These are phyloP conservation scores for Lunularia cruciata DNA, from an alignment of 225 moss, liverwort and hornwort species.

Conservation along the genomic window DNA sequence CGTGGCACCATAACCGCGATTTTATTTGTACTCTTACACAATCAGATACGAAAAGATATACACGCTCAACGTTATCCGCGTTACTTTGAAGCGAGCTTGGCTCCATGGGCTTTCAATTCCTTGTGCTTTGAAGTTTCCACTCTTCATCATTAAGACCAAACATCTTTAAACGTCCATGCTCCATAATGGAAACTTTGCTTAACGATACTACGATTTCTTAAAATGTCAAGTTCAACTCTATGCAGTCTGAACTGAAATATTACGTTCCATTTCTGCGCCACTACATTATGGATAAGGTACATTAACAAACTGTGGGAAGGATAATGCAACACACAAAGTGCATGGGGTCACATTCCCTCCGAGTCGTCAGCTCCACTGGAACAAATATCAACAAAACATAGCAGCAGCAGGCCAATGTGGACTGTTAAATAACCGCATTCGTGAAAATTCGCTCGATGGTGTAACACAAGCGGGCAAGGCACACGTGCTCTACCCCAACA, in stretches of 20 bases:
- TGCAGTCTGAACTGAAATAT: too few relatives aligned
- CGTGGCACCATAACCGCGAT: too few relatives aligned
- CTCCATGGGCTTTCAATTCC: too few relatives aligned
- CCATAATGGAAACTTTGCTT: neutral
- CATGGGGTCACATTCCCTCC: too few relatives aligned
- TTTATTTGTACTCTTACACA: too few relatives aligned
- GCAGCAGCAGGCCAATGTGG: neutral
- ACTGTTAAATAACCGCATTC: constrained; percentile 9
- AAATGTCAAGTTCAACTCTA: neutral
- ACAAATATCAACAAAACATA: neutral
- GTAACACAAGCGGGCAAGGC: neutral
- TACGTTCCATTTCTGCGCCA: too few relatives aligned
- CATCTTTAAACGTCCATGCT: neutral
- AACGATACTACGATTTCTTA: neutral
- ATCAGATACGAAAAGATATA: too few relatives aligned
- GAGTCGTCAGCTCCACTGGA: too few relatives aligned
- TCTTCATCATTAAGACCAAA: neutral
- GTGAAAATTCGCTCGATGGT: neutral
- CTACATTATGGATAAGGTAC: too few relatives aligned
- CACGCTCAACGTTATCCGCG: constrained; percentile 2
- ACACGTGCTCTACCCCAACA: neutral
- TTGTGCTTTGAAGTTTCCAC: neutral
- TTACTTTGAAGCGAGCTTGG: too few relatives aligned
- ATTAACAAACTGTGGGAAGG: too few relatives aligned
- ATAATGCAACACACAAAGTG: too few relatives aligned